These are phyloP conservation scores for Acer negundo DNA, from an alignment of 345 rosid genomes.

Conservation along the genomic window DNA sequence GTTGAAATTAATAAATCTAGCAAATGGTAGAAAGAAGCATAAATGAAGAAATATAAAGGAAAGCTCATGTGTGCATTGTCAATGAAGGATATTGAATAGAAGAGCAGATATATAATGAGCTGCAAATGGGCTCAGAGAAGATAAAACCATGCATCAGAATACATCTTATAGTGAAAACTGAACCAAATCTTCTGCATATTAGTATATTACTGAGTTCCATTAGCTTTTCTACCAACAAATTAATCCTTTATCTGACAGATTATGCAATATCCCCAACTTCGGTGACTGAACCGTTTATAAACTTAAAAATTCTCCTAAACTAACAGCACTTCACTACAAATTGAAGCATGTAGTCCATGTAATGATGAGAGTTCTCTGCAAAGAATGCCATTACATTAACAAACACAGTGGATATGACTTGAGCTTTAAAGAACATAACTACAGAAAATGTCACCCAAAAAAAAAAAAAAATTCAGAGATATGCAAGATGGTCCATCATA, in stretches of 20 bases:
- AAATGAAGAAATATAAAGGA: not conserved
- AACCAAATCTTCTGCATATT: not conserved
- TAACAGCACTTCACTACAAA: no score
- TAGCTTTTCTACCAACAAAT: not conserved
- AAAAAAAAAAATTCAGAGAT: no score
- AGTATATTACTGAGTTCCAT: not conserved
- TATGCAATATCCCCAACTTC: not conserved
- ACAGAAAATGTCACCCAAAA: no score
- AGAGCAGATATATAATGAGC: not conserved
- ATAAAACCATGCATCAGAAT: not conserved
- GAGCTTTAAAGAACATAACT: no score
- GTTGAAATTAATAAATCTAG: conserved; percentile 13
- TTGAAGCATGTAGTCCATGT: not conserved
- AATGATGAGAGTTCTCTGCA: not conserved
- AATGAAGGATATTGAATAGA: not conserved
- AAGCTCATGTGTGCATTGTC: not conserved
- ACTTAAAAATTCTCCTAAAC: not conserved
- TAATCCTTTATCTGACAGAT: not conserved
- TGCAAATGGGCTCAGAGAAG: not conserved
- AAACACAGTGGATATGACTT: no score
- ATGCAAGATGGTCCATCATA: no score
- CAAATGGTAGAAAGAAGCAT: not conserved
- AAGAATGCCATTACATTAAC: not conserved
- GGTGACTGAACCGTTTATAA: not conserved
- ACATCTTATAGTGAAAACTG: not conserved